Evolutionary conservation across 2,329 filamentous ascomycete genomes (phyloP).

Genomic region (Fusarium pseudoanthophilum): DNA sequence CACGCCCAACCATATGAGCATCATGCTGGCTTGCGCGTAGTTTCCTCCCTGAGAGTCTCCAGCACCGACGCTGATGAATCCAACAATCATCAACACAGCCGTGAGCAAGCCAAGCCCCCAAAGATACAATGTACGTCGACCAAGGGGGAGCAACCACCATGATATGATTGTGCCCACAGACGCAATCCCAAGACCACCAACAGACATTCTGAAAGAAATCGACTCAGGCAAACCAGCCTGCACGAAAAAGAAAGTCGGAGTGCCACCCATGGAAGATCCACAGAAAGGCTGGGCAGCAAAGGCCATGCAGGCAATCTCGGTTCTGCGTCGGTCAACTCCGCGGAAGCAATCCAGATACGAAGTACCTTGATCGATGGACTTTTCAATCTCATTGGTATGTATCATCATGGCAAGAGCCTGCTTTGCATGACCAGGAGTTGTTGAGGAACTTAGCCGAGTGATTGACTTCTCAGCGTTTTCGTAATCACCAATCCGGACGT

Average conservation of each 20-base stretch:
- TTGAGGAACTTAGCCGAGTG: slow-evolving; percentile 47
- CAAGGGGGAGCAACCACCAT: slow-evolving; percentile 30
- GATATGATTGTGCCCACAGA: slow-evolving; percentile 32
- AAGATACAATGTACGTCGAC: slow-evolving; percentile 28
- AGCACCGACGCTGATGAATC: slow-evolving; percentile 43
- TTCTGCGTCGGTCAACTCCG: slow-evolving; percentile 57
- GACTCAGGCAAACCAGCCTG: slow-evolving; percentile 51
- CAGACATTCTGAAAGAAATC: slow-evolving; percentile 32
- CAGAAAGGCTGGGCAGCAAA: slow-evolving; percentile 54
- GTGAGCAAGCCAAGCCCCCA: slow-evolving; percentile 22
- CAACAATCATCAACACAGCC: slow-evolving; percentile 10
- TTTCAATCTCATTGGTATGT: slow-evolving; percentile 57
- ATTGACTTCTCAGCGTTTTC: slow-evolving; percentile 42
- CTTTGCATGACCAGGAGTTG: slow-evolving; percentile 55
- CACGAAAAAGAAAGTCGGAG: slow-evolving; percentile 60
- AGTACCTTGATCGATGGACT: slow-evolving; percentile 20
- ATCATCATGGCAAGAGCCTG: slow-evolving; percentile 67
- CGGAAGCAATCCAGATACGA: slow-evolving; percentile 60
- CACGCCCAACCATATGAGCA: slow-evolving; percentile 54
- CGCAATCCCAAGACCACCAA: slow-evolving; percentile 31
- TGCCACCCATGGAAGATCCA: slow-evolving; percentile 54
- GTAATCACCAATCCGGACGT: slow-evolving; percentile 43
- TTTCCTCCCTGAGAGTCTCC: slow-evolving; percentile 13
- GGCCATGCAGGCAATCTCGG: slow-evolving; percentile 56
- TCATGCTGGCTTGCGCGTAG: slow-evolving; percentile 48